phyloP scores from a whole-genome alignment of 352 stramenopile genomes.

The Poterioochromonas sp. region DNA sequence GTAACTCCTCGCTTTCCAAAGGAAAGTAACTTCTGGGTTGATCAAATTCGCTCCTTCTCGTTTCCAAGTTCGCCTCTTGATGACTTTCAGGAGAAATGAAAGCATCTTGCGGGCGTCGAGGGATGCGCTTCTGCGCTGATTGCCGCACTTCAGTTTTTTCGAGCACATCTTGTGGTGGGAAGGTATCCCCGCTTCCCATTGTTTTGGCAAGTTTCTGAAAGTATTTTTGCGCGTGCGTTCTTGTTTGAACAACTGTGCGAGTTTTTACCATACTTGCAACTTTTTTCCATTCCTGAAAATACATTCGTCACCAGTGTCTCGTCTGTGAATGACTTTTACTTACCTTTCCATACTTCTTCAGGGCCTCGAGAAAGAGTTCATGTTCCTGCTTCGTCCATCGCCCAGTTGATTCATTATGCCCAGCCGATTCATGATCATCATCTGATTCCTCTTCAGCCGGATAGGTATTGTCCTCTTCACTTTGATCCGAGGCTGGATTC shows the following conservation, averaged over 20 bases:
- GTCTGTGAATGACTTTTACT: background rate
- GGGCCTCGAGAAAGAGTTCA: slow-evolving; percentile 68
- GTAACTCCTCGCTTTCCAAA: too few species aligned
- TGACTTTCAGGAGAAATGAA: too few species aligned
- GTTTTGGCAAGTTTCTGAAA: slow-evolving; percentile 51
- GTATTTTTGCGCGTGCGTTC: slow-evolving; percentile 86
- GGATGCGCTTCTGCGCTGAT: too few species aligned
- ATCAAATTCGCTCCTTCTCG: too few species aligned
- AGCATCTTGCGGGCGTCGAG: too few species aligned
- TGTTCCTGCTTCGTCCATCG: slow-evolving; percentile 76
- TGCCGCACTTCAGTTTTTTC: too few species aligned
- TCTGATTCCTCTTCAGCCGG: background rate
- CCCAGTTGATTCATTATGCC: slow-evolving; percentile 40
- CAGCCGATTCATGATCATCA: background rate
- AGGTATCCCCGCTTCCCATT: background rate
- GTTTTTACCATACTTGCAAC: slow-evolving; percentile 72
- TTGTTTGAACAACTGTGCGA: slow-evolving; percentile 79
- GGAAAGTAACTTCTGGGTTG: too few species aligned
- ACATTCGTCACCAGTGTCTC: background rate
- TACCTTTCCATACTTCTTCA: slow-evolving; percentile 59
- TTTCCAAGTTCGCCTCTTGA: too few species aligned
- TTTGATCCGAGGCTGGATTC: background rate
- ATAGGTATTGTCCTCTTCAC: background rate
- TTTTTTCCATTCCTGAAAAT: slow-evolving; percentile 69
- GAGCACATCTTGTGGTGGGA: too few species aligned